These are phyloP conservation scores for Podaxis sp. DNA, from an alignment of 768 basidiomycete genomes.

Conservation along the genomic window DNA sequence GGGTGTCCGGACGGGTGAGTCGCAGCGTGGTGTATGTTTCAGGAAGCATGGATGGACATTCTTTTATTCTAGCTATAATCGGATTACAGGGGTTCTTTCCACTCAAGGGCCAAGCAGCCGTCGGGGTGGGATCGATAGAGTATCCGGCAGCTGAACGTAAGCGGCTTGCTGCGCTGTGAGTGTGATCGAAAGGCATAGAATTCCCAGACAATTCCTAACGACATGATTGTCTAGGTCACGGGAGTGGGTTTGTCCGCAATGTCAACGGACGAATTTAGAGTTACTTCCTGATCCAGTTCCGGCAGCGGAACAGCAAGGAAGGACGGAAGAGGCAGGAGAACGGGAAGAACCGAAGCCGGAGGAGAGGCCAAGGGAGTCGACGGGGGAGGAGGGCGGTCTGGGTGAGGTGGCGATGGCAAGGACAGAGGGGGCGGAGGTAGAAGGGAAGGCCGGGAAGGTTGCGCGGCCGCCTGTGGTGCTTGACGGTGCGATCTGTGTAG, in stretches of 20 bases:
- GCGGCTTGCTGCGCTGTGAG: conserved; percentile 70
- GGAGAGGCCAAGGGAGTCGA: not conserved
- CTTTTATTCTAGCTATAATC: conserved; percentile 62
- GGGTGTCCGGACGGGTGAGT: conserved; percentile 90
- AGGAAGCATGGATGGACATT: not conserved
- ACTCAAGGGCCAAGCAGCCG: conserved; percentile 81
- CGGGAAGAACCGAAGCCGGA: not conserved
- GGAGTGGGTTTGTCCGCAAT: conserved; percentile 77
- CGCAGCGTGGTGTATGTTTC: not conserved
- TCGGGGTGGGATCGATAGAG: conserved; percentile 86
- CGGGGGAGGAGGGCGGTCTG: not conserved
- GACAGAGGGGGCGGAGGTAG: not conserved
- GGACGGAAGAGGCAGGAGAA: not conserved
- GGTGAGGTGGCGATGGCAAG: not conserved
- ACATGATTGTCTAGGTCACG: conserved; percentile 58
- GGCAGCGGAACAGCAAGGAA: not conserved
- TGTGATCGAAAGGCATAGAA: conserved; percentile 23
- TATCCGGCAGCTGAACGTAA: conserved; percentile 73
- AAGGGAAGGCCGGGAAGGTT: conserved; percentile 22
- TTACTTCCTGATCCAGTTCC: conserved; percentile 64
- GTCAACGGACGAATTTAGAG: conserved; percentile 63
- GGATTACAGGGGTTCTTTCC: conserved; percentile 90
- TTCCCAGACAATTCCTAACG: not conserved
- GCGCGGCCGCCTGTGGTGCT: conserved; percentile 56
- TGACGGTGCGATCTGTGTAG: conserved; percentile 72